Conservation (phyloP, 2,329 filamentous ascomycete species). For the Stemphylium lycopersici region DNA sequence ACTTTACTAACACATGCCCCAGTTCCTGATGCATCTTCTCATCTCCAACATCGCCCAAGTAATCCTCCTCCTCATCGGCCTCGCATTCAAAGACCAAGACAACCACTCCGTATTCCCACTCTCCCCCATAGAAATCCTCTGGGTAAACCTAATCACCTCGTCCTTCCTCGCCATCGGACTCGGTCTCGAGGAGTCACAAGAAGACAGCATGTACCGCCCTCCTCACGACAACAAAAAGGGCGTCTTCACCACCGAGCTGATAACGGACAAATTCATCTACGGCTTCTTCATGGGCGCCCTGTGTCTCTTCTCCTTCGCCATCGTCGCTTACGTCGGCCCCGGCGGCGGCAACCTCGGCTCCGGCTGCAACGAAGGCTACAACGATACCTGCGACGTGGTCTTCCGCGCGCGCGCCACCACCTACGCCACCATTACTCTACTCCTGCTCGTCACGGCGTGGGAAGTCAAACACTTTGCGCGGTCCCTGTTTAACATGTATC, state of each 20-base stretch:
- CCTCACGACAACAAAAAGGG: slow-evolving; percentile 52
- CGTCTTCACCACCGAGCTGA: slow-evolving; percentile 55
- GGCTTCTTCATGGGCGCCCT: slow-evolving; percentile 54
- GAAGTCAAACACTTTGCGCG: slow-evolving; percentile 56
- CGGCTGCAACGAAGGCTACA: slow-evolving; percentile 54
- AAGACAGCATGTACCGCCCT: slow-evolving; percentile 55
- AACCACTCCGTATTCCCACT: slow-evolving; percentile 54
- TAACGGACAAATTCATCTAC: slow-evolving; percentile 57
- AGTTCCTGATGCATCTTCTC: slow-evolving; percentile 56
- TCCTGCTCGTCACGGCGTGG: slow-evolving; percentile 56
- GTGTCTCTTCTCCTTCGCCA: slow-evolving; percentile 53
- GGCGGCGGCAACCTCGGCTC: slow-evolving; percentile 51
- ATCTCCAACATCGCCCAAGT: slow-evolving; percentile 58
- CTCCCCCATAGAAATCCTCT: slow-evolving; percentile 56
- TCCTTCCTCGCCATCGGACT: slow-evolving; percentile 57
- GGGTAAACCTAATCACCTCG: slow-evolving; percentile 56
- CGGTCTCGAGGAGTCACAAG: slow-evolving; percentile 54
- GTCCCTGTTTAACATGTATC: slow-evolving; percentile 55
- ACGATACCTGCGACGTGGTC: slow-evolving; percentile 50
- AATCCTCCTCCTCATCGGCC: slow-evolving; percentile 54
- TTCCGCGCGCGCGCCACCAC: slow-evolving; percentile 55
- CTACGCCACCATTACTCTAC: slow-evolving; percentile 53
- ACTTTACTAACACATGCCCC: background rate
- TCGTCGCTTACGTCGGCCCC: slow-evolving; percentile 52
- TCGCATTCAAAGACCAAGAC: slow-evolving; percentile 54